Evolutionary conservation across 1,284 basidiomycete species (phyloP).

Genomic region (Leucoagaricus sp.): DNA sequence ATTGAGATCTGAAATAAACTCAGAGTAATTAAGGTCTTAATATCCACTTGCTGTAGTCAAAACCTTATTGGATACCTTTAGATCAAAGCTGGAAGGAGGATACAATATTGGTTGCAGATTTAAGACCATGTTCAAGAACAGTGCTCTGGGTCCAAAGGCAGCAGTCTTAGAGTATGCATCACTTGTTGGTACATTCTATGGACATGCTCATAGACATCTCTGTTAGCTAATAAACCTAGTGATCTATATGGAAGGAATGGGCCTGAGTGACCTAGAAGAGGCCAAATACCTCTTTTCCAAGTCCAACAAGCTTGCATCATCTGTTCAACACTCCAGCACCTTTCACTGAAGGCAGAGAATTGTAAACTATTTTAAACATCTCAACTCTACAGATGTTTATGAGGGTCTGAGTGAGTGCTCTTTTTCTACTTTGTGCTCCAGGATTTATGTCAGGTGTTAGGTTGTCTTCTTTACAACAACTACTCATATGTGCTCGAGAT

Average conservation of each 20-base stretch:
- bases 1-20: no score
- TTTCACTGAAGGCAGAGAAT: conserved; percentile 29
- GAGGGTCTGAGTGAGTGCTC: conserved; percentile 24
- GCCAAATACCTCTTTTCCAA: conserved; percentile 32
- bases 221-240: conserved; percentile 29
- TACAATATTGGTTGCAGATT: conserved; percentile 31
- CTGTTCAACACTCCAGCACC: conserved; percentile 23
- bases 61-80: conserved; percentile 26
- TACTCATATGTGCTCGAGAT: not conserved
- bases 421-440: not conserved
- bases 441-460: not conserved
- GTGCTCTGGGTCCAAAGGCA: conserved; percentile 16
- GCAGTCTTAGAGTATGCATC: conserved; percentile 7
- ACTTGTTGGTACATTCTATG: conserved; percentile 32
- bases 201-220: conserved; percentile 30
- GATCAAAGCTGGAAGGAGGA: conserved; percentile 23
- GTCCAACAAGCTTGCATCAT: conserved; percentile 28
- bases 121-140: conserved; percentile 18
- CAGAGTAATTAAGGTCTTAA: conserved; percentile 26
- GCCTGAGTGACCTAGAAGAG: conserved; percentile 32
- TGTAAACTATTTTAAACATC: conserved; percentile 21
- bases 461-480: not conserved
- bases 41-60: conserved; percentile 33
- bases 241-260: conserved; percentile 27
- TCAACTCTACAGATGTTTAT: conserved; percentile 22